Conservation (phyloP, 495 filamentous ascomycete species). For the Annulohypoxylon stygium region DNA sequence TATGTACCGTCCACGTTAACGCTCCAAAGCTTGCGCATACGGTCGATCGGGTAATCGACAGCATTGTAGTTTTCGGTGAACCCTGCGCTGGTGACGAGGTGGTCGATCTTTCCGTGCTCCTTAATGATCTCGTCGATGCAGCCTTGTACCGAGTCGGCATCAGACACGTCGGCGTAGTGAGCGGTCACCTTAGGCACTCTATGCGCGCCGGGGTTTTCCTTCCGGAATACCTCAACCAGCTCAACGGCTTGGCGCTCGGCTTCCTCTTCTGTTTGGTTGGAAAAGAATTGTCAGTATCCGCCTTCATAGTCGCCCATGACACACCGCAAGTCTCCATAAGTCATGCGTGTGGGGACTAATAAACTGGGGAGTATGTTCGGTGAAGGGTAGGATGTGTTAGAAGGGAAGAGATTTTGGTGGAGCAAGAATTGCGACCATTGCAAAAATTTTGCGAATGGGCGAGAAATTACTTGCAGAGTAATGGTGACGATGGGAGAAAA, state of each 20-base stretch:
- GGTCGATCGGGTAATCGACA: conserved; percentile 86
- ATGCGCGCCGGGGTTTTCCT: conserved; percentile 79
- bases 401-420: background rate
- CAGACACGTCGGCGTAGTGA: conserved; percentile 88
- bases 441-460: background rate
- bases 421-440: background rate
- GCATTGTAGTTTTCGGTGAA: conserved; percentile 97
- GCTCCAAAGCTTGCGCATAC: conserved; percentile 90
- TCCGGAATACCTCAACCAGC: conserved; percentile 77
- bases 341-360: conserved; percentile 19
- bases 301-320: conserved; percentile 9
- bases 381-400: conserved; percentile 1
- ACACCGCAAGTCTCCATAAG: conserved; percentile 27
- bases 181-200: conserved; percentile 83
- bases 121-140: conserved; percentile 76
- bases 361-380: conserved; percentile 8
- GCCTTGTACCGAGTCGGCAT: conserved; percentile 77
- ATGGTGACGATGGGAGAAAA: background rate
- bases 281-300: conserved; percentile 24
- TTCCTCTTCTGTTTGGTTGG: conserved; percentile 74
- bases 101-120: conserved; percentile 85
- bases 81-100: conserved; percentile 93
- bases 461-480: background rate
- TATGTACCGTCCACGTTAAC: conserved; percentile 97
- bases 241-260: conserved; percentile 79